Evolutionary conservation across 306 rosid genomes (phyloP), one percentile per base, ranked within the genome.

Genomic region (Trifolium pratense): DNA sequence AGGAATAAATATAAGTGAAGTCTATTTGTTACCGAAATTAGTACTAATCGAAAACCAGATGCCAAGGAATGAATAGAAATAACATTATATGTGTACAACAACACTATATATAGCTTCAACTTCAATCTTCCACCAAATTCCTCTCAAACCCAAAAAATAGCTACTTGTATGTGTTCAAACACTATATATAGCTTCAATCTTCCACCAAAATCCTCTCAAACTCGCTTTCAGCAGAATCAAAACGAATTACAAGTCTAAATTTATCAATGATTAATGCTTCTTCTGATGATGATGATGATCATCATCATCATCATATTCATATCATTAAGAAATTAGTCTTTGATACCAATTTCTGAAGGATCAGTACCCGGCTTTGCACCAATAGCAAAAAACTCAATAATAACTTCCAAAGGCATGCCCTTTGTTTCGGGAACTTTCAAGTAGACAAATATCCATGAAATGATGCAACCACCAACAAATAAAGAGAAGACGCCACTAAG

Each of bases 331-430:
- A 77, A 29, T 34, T 83, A 86, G 60, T 49, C 58, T 80, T 80
- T 80, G 1, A 79, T 66, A 46, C 81, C 85, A 0, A 84, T 4
- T 39, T 75, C 8, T n/a, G 78, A 82, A 63, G 82, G 82, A 68
- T 72, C 90, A 53, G 84, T 78, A 66, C 85, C 82, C 1, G 85
- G 87, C 66, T 77, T 90, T 0, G 86, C 81, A 70, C 88, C 91
- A 51, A 84, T 73, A n/a, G 89, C 88, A 26, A 88, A 88, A 59
- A 88, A 88, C 77, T 90, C 96, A 10, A 81, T 84, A 1, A 90
- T 90, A 58, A 90, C 93, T 83, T 90, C 96, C 20, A 86, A 73
- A 73, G 93, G 91, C 96, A 90, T 90, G 72, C 91, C 96, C 81
- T 88, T 90, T 1, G 93, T 88, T 77, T 90, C 93, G 21, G 96